These are phyloP conservation scores for Acer yangbiense DNA, from an alignment of 345 rosid species.

Conservation along the genomic window DNA sequence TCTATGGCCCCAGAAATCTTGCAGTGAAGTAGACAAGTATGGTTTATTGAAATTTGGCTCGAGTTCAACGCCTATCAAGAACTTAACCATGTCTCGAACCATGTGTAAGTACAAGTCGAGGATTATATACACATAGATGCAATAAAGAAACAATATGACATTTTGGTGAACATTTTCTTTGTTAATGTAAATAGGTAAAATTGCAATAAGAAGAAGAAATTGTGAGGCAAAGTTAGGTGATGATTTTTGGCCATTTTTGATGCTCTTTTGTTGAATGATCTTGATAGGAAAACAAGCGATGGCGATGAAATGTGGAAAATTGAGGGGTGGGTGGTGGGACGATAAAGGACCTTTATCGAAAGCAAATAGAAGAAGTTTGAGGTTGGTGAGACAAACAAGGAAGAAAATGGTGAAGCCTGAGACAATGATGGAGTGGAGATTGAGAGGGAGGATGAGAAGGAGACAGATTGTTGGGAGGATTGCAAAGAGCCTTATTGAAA, in stretches of 20 bases:
- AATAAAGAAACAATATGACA: background rate
- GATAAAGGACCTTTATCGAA: constrained; percentile 43
- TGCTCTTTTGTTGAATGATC: background rate
- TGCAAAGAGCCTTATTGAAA: constrained; percentile 25
- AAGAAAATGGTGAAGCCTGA: constrained; percentile 1
- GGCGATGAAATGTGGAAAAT: constrained; percentile 23
- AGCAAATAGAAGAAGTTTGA: constrained; percentile 56
- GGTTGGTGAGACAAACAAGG: constrained; percentile 51
- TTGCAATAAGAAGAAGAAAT: background rate
- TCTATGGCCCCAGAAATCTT: constrained; percentile 31
- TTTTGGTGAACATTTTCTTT: constrained; percentile 2
- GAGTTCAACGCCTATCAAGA: constrained; percentile 4
- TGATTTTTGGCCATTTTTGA: background rate
- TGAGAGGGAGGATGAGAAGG: constrained; percentile 29
- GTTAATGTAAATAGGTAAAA: background rate
- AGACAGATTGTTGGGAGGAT: constrained; percentile 30
- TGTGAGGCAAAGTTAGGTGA: no score
- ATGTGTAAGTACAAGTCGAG: constrained; percentile 15
- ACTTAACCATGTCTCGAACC: background rate
- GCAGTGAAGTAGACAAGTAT: constrained; percentile 27
- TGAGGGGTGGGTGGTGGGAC: constrained; percentile 7
- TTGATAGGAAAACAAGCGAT: constrained; percentile 9
- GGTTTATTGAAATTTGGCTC: constrained; percentile 32
- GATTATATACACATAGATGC: constrained; percentile 9
- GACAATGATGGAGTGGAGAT: no score